Conservation (phyloP, 306 rosid species). For the Senna tora region DNA sequence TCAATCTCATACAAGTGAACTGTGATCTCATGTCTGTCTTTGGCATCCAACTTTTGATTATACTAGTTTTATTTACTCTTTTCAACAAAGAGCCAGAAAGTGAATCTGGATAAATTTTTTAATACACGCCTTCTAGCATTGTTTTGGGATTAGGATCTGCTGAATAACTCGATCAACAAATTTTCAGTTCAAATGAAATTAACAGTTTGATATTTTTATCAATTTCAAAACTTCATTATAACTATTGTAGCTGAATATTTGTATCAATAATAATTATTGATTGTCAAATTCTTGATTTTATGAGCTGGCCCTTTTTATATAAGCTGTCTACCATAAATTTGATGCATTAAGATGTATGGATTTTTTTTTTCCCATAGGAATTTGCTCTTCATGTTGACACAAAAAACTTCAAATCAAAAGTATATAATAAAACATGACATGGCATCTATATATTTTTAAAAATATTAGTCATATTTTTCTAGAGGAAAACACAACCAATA, state of each 20-base stretch:
- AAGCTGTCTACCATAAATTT: slow-evolving; percentile 14
- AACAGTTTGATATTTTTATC: slow-evolving; percentile 15
- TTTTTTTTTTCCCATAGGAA: neutral
- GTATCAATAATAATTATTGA: slow-evolving; percentile 9
- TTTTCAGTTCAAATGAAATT: slow-evolving; percentile 1
- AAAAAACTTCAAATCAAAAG: too few relatives aligned
- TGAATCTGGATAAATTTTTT: neutral
- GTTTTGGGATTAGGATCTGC: too few relatives aligned
- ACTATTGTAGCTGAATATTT: neutral
- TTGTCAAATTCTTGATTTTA: neutral
- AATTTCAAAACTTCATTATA: neutral
- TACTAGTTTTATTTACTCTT: neutral
- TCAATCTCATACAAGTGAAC: slow-evolving; percentile 4
- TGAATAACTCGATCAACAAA: slow-evolving; percentile 17
- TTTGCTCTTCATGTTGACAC: slow-evolving; percentile 2
- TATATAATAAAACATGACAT: too few relatives aligned
- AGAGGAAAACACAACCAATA: too few relatives aligned
- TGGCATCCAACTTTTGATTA: slow-evolving; percentile 25
- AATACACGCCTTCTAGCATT: neutral
- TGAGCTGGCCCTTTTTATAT: neutral
- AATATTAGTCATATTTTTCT: too few relatives aligned
- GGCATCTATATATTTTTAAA: too few relatives aligned
- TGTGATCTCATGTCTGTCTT: neutral
- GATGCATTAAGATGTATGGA: slow-evolving; percentile 2
- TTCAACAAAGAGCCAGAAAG: slow-evolving; percentile 10